These are phyloP conservation scores for Solanum aculeatissimum DNA, from an alignment of 305 asterid genomes.

Conservation along the genomic window DNA sequence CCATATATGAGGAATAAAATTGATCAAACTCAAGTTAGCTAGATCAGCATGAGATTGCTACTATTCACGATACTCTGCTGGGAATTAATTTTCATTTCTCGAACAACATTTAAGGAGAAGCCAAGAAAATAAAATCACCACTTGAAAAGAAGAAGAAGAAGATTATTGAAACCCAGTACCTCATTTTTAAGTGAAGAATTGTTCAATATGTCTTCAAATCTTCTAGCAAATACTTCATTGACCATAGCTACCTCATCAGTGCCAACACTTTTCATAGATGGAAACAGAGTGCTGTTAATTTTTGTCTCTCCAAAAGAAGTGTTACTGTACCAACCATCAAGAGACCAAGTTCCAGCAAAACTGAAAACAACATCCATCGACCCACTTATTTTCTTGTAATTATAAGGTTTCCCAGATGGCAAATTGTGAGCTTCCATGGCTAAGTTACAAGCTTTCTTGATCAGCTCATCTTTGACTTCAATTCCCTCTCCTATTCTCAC, in stretches of 20 bases:
- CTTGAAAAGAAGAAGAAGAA: not conserved
- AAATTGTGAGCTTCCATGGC: conserved; percentile 61
- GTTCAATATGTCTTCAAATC: conserved; percentile 38
- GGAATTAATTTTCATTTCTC: not conserved
- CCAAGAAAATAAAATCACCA: not conserved
- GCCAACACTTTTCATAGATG: conserved; percentile 54
- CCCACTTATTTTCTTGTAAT: conserved; percentile 34
- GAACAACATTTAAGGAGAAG: not conserved
- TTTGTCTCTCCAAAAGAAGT: conserved; percentile 50
- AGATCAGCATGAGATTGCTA: not conserved
- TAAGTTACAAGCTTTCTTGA: conserved; percentile 47
- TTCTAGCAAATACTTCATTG: conserved; percentile 39
- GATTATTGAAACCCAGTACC: conserved; percentile 23
- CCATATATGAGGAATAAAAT: not conserved
- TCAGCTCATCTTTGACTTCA: conserved; percentile 43
- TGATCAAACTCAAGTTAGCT: not conserved
- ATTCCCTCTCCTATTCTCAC: conserved; percentile 32
- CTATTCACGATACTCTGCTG: not conserved
- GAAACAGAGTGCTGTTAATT: conserved; percentile 35
- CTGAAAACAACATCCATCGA: conserved; percentile 43
- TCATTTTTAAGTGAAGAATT: conserved; percentile 43
- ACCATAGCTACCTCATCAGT: conserved; percentile 42
- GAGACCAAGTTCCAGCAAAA: conserved; percentile 66
- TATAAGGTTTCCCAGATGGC: conserved; percentile 33
- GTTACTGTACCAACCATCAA: conserved; percentile 35